These are phyloP conservation scores for Amesomyces nigricolor DNA, from an alignment of 2,329 filamentous ascomycete genomes.

Conservation along the genomic window DNA sequence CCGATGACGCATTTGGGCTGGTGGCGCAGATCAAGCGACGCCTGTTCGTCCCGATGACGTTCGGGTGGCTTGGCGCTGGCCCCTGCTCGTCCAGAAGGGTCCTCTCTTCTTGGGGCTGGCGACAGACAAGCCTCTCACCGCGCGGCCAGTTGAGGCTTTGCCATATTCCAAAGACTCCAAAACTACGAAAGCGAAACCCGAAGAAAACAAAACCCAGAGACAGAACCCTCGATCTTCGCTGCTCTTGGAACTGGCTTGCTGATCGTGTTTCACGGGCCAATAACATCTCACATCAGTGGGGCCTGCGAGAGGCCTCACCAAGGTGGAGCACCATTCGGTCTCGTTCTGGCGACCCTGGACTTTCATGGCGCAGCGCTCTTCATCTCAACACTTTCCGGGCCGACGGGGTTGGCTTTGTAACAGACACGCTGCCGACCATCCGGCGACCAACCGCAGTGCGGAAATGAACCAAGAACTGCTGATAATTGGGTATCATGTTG, in stretches of 20 bases:
- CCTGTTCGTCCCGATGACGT: constrained; percentile 9
- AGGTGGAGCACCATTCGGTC: neutral
- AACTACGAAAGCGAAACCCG: too few species aligned
- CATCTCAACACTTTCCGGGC: neutral
- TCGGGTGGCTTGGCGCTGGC: constrained; percentile 4
- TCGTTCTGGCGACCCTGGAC: too few species aligned
- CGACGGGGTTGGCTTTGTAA: neutral
- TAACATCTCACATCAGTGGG: neutral
- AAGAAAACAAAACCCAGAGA: too few species aligned
- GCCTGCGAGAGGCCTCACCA: neutral
- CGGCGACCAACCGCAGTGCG: neutral
- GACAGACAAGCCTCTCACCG: neutral
- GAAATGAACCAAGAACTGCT: neutral
- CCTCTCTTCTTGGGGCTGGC: neutral
- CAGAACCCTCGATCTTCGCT: neutral
- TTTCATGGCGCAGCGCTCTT: neutral
- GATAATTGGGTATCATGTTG: constrained; percentile 5
- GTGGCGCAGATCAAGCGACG: constrained; percentile 11
- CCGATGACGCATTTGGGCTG: constrained; percentile 15
- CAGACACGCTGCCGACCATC: neutral
- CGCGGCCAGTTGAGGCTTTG: neutral
- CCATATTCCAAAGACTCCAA: neutral
- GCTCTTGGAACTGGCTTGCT: neutral
- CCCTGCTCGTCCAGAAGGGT: neutral
- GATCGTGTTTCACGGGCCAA: neutral